Evolutionary conservation across 345 rosid genomes (phyloP), one percentile per base, ranked within the genome.

Genomic region (Camelina sativa): DNA sequence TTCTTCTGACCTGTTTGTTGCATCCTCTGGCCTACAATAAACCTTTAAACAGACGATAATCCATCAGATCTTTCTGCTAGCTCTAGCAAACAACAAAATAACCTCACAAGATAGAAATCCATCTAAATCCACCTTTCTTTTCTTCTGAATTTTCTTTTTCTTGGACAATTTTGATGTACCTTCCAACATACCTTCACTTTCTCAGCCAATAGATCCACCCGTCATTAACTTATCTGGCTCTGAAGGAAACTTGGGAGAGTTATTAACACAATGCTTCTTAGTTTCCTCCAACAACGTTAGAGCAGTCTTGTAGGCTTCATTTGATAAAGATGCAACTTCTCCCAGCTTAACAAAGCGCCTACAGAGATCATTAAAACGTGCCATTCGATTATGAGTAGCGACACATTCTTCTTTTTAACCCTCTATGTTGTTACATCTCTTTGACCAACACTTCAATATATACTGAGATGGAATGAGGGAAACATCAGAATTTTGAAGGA

Each of bases 61-160:
- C 52, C 47, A 55, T 76, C 66, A 54, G 59, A 69, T 53, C 3
- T 11, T 50, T 17, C 56, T 8, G 3, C 43, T 15, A 11, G 6
- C 56, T 20, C 30, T 51, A 63, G 28, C 55, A 64, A 71, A 46
- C 65, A 25, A 69, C 28, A 56, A 48, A 64, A 56, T 1, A 57
- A 65, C 40, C 76, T 65, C 55, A 64, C 10, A 57, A 41, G 19
- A 61, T 73, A 9, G 58, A 79, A 44, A 48, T 44, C 37, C 76
- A 76, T 37, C 28, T 38, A 48, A 47, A 71, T 17, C 37, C 57
- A 88, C 93, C 92, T 90, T 87, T 75, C 86, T 82, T 75, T 78
- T 87, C 80, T 85, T 85, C 44, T 60, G 65, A 13, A 28, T 17
- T 78, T 83, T 87, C 88, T 73, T 86, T 59, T 72, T 88, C 80